Percentiles rank a stretch among this genome's conserved stretches.
Conservation (phyloP, 305 asterid genomes). For the Fraxinus nigra region DNA sequence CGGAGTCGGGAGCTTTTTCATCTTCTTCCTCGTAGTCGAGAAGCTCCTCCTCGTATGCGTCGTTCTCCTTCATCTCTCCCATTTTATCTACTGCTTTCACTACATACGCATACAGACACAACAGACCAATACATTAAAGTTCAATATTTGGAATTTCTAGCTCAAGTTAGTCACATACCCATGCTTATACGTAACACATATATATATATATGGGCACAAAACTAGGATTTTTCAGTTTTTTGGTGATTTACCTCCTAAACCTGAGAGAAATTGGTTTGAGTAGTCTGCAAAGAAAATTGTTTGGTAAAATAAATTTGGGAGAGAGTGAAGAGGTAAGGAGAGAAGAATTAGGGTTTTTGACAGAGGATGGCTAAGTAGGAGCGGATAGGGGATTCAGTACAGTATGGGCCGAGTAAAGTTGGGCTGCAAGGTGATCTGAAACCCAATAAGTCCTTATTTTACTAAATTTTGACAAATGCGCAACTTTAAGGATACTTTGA, state of each 20-base stretch:
- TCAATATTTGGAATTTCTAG: neutral
- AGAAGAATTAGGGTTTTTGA: neutral
- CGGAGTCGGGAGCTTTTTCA: slow-evolving; percentile 47
- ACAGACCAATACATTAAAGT: neutral
- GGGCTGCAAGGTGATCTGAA: neutral
- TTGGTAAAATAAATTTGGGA: neutral
- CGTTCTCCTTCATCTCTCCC: slow-evolving; percentile 2
- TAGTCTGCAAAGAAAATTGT: neutral
- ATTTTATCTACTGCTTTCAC: neutral
- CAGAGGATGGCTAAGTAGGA: neutral
- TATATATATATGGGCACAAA: neutral
- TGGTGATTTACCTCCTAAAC: neutral
- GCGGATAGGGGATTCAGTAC: neutral
- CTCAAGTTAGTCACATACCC: neutral
- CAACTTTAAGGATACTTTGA: too few relatives aligned
- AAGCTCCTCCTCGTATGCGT: slow-evolving; percentile 78
- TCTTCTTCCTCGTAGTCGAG: slow-evolving; percentile 95
- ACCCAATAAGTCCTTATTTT: too few relatives aligned
- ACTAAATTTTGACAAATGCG: too few relatives aligned
- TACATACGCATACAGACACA: neutral
- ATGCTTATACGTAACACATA: neutral
- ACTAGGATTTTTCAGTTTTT: neutral
- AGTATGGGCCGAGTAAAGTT: neutral
- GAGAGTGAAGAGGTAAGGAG: neutral
- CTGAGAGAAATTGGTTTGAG: neutral